Conservation (phyloP, 2,329 filamentous ascomycete species). For the Aspergillus terreus region DNA sequence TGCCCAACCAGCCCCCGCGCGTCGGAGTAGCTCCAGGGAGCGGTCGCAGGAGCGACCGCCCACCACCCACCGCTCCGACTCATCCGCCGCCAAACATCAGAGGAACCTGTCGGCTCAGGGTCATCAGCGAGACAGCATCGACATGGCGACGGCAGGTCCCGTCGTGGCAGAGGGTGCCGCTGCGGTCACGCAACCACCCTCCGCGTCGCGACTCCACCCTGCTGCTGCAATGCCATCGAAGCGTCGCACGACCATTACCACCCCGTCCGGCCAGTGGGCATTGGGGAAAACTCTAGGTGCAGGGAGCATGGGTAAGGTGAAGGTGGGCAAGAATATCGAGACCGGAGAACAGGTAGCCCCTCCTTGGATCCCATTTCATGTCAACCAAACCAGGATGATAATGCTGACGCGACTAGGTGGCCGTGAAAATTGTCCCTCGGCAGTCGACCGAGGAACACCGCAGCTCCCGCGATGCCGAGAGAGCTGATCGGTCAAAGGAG, state of each 20-base stretch:
- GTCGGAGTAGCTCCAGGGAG: slow-evolving; percentile 64
- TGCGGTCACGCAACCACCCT: slow-evolving; percentile 48
- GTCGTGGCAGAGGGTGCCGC: slow-evolving; percentile 52
- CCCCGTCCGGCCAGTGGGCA: slow-evolving; percentile 87
- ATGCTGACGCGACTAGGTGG: slow-evolving; percentile 57
- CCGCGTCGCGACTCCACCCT: slow-evolving; percentile 27
- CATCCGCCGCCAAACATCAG: slow-evolving; percentile 44
- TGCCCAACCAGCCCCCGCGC: slow-evolving; percentile 54
- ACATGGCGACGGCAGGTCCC: slow-evolving; percentile 47
- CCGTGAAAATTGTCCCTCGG: slow-evolving; percentile 94
- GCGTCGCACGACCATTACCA: slow-evolving; percentile 77
- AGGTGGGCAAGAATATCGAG: slow-evolving; percentile 85
- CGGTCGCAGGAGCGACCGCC: slow-evolving; percentile 43
- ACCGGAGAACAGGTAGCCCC: slow-evolving; percentile 78
- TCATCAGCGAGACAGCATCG: slow-evolving; percentile 42
- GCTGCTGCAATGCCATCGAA: slow-evolving; percentile 40
- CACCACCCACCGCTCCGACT: slow-evolving; percentile 52
- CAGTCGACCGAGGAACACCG: slow-evolving; percentile 82
- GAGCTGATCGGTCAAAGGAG: slow-evolving; percentile 94
- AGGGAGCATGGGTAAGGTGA: slow-evolving; percentile 98
- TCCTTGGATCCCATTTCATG: not conserved
- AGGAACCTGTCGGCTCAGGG: slow-evolving; percentile 38
- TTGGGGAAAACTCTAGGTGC: slow-evolving; percentile 95
- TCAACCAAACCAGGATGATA: too few relatives aligned
- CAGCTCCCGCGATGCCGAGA: slow-evolving; percentile 70